Evolutionary conservation across 78 protist genomes (phyloP), one percentile per base, ranked within the genome.

Genomic region (Capsaspora owczarzaki): DNA sequence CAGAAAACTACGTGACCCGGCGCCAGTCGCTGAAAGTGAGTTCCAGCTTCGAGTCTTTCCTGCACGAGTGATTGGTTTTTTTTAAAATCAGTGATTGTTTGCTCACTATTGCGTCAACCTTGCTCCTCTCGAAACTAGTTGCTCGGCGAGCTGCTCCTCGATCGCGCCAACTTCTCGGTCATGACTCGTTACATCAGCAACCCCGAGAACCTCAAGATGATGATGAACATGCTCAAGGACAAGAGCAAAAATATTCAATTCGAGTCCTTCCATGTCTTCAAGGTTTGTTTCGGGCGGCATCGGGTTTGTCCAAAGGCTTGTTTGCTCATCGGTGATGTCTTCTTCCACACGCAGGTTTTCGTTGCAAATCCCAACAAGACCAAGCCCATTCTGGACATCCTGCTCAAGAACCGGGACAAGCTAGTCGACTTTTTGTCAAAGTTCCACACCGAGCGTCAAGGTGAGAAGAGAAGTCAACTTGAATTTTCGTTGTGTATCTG

Each of bases 201-300:
- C 29, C 60, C 93, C 25, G 82, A 83, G 31, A 86, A 96, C 78
- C 88, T 96, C 44, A 92, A 90, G 83, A 37, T 78, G 38, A 95
- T 95, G 89, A 97, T 97, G 99, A 87, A 70, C 29, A 85, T 97
- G 61, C 88, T 97, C 68, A 61, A 91, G 20, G 95, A 95, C 82
- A 75, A 76, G 70, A 44, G 76, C 74, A 35, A 79, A 33, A 80
- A 88, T 80, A 94, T 97, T n/a, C 97, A 96, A 74, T 95, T 88
- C 61, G 98, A 97, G 78, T 96, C 98, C 22, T 96, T 96, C 92
- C 98, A 97, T 72, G 97, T 97, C 22, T 97, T 97, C 85, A 97
- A 97, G 92, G 92, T 89, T 0, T 1, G 75, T 12, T 5, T 38
- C 60, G 29, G 5, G 20, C 23, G n/a, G 66, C 6, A 2, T 38